Evolutionary conservation across 2,329 filamentous ascomycete species (phyloP), one percentile per base, ranked within the genome.

Genomic region (Fonsecaea nubica): DNA sequence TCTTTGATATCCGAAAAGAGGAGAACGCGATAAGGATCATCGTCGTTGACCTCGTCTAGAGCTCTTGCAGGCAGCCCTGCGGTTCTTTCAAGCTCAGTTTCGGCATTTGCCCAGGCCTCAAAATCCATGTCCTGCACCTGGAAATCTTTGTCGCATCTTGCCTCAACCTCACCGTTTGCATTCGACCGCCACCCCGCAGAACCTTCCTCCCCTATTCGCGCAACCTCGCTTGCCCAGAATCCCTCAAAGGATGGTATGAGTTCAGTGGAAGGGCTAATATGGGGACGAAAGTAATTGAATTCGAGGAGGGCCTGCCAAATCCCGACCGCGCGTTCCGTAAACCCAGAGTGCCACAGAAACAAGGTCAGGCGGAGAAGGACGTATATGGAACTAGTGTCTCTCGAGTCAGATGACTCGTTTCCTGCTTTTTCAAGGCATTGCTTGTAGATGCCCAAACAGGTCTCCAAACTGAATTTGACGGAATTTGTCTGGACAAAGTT

Each of bases 201-300:
- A 1, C 81, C 83, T 0, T 79, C 74, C 72, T 98, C 94, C 9
- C 94, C 94, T 62, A 97, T 85, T 5, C 94, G 86, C 0, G 90
- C 82, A 0, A 87, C 84, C 74, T 97, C 94, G 64, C 88, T 91
- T 66, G 97, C 92, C 95, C 95, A 98, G 69, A 95, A 97, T 2
- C 89, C 84, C 56, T 86, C 81, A 68, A 97, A 91, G 0, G 73
- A 69, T n/a, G 72, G 53, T 33, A 78, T 13, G 68, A 69, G 57
- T 58, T 69, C 36, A 21, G 71, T 53, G 25, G 52, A 4, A 8
- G 64, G 18, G 62, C 64, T 55, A 8, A 63, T 54, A 25, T 50
- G 69, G 2, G 90, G 88, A 2, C 82, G 82, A 55, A 87, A 87
- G 66, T 92, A 85, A 18, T 86, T 87, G 60, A 90, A 82, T 74